Evolutionary conservation across 495 filamentous ascomycete genomes (phyloP), one percentile per base, ranked within the genome.

Genomic region (Podospora pseudocomata): DNA sequence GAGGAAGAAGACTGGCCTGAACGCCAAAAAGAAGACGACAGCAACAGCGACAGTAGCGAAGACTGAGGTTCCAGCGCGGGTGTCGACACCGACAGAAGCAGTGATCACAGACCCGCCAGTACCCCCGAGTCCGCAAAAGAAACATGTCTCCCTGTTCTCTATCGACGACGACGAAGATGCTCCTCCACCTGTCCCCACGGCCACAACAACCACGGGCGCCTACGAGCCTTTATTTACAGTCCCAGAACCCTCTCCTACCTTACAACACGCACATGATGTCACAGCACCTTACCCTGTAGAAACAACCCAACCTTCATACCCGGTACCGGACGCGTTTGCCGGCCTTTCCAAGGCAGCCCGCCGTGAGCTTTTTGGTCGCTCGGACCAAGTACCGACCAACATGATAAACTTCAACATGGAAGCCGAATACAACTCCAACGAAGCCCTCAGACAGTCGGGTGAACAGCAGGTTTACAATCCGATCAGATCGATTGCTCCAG

Each of bases 331-430:
- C 28, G 78, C 86, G 56, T 87, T 90, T 70, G 84, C 96, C 44
- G 90, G 91, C 67, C 87, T 97, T 26, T 89, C 91, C 5, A 85
- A 84, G 3, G 79, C 90, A 0, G 87, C 91, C 61, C 85, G 88
- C 60, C 89, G 93, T 26, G 93, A 94, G 68, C 87, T 97, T 11
- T 91, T 97, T 68, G 93, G 93, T 28, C 89, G 93, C 4, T 77
- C 81, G 65, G 69, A 32, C 5, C 67, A 68, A 77, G 77, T 74
- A n/a, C 70, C 79, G 54, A 20, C 60, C 1, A 6, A 34, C 32
- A 18, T 19, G 79, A 6, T 76, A 60, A 90, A 87, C 67, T 96
- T 97, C 87, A 90, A 94, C 78, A 94, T 91, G 54, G 92, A 93
- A 75, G 76, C 79, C 63, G 93, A 97, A 78, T 97, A 97, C 80